Base-by-base conservation (phyloP, 2,329 filamentous ascomycete species). In the Pseudocercospora fuligena region DNA sequence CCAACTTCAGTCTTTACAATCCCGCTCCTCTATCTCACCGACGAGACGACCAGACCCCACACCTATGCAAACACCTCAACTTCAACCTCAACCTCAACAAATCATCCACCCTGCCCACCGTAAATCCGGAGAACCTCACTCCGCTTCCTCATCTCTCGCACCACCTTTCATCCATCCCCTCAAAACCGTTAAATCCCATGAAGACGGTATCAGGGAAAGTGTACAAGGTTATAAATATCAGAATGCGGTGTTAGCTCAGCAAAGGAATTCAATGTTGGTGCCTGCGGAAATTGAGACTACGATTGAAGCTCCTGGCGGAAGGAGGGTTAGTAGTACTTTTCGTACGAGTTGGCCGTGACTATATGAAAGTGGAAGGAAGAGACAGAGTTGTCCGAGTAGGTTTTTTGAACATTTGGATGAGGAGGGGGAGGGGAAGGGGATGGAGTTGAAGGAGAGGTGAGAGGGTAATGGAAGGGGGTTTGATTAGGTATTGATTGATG, bases 311-410 rank as follows among this genome's bases (percentile, higher is more conserved):
- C 56, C 56, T 0, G 31, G 56, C 4, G 56, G 56, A 6, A 58
- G 56, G 56, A 36, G 56, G 7, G 56, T 58, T 9, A 58, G 56
- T 58, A 58, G 31, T 43, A 58, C 56, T 23, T 58, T 58, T 58
- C 56, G 56, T 1, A 43, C 29, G 2, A 36, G 29, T 58, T 58
- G 56, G 56, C 56, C 56, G 56, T 58, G 33, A 43, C 56, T 58
- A 43, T 40, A 56, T 56, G 51, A n/a, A 12, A 36, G 11, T 33
- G 51, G 25, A 3, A 3, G 6, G 4, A 27, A 27, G 14, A 33
- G 51, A 19, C 12, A 8, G 51, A 29, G 51, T 11, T 31, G 51
- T 56, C 16, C 23, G 25, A 29, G 23, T 31, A 56, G 27, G 51
- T 56, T 56, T 8, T 27, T 56, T 5, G 51, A 56, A 56, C 51